These are phyloP conservation scores for Monosporascus sp. DNA, from an alignment of 2,329 filamentous ascomycete genomes.

Conservation along the genomic window DNA sequence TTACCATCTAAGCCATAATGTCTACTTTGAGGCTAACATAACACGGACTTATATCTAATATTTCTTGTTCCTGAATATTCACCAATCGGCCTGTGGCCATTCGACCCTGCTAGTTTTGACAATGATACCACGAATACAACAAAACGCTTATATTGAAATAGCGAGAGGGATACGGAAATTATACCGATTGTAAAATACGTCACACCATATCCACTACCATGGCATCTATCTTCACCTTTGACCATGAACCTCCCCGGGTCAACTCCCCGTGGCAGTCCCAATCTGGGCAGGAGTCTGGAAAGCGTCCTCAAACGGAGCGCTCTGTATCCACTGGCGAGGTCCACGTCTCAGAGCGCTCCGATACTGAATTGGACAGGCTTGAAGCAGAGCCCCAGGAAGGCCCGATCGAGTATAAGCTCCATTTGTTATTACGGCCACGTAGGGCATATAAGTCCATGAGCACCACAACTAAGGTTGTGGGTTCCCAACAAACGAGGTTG, in stretches of 20 bases:
- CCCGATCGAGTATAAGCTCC: slow-evolving; percentile 93
- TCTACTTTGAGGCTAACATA: neutral
- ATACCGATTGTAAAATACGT: slow-evolving; percentile 9
- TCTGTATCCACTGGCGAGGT: slow-evolving; percentile 29
- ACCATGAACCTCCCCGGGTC: slow-evolving; percentile 79
- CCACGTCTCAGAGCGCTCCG: slow-evolving; percentile 20
- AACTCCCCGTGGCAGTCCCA: slow-evolving; percentile 93
- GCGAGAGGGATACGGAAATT: slow-evolving; percentile 2
- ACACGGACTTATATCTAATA: neutral
- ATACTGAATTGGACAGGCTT: slow-evolving; percentile 54
- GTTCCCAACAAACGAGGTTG: slow-evolving; percentile 25
- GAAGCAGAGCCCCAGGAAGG: slow-evolving; percentile 90
- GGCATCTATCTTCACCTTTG: slow-evolving; percentile 96
- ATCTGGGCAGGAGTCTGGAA: slow-evolving; percentile 44
- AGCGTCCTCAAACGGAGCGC: slow-evolving; percentile 21
- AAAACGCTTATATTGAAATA: slow-evolving; percentile 3
- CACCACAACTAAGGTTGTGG: slow-evolving; percentile 40
- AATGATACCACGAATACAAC: slow-evolving; percentile 35
- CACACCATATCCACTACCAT: slow-evolving; percentile 37
- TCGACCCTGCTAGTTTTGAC: slow-evolving; percentile 25
- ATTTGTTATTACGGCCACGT: slow-evolving; percentile 75
- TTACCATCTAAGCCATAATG: neutral
- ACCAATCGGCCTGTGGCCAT: slow-evolving; percentile 8
- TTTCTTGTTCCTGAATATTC: neutral
- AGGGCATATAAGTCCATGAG: slow-evolving; percentile 68